Conservation (phyloP, 305 asterid species). For the Fraxinus platypoda region DNA sequence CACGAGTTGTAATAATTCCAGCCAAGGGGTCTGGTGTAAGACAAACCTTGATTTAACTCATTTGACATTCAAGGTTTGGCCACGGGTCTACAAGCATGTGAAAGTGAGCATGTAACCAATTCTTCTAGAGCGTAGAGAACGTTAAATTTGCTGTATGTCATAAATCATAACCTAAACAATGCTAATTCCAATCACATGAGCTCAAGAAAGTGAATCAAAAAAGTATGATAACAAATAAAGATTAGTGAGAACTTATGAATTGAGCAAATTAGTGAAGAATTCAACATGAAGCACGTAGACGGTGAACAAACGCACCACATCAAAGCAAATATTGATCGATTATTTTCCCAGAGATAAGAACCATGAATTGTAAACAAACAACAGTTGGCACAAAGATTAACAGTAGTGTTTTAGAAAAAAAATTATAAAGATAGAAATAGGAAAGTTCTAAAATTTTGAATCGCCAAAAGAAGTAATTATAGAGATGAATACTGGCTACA, state of each 20-base stretch:
- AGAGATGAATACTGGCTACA: slow-evolving; percentile 35
- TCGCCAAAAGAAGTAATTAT: slow-evolving; percentile 34
- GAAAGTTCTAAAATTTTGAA: slow-evolving; percentile 29
- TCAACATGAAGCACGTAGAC: background rate
- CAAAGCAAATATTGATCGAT: background rate
- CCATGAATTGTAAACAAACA: slow-evolving; percentile 25
- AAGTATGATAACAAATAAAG: background rate
- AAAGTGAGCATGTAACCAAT: background rate
- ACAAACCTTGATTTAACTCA: too few relatives aligned
- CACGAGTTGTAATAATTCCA: background rate
- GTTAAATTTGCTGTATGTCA: too few relatives aligned
- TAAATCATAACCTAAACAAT: background rate
- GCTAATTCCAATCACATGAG: background rate
- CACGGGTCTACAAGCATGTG: too few relatives aligned
- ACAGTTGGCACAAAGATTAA: slow-evolving; percentile 14
- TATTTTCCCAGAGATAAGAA: background rate
- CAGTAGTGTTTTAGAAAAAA: slow-evolving; percentile 3
- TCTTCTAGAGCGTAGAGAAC: background rate
- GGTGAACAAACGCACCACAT: background rate
- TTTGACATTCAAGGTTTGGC: too few relatives aligned
- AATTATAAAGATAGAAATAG: slow-evolving; percentile 19
- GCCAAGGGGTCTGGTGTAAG: background rate
- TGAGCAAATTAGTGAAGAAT: background rate
- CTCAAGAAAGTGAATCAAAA: background rate
- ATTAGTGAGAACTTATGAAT: background rate